Conservation (phyloP, 1,284 basidiomycete species). For the Bjerkandera adusta region DNA sequence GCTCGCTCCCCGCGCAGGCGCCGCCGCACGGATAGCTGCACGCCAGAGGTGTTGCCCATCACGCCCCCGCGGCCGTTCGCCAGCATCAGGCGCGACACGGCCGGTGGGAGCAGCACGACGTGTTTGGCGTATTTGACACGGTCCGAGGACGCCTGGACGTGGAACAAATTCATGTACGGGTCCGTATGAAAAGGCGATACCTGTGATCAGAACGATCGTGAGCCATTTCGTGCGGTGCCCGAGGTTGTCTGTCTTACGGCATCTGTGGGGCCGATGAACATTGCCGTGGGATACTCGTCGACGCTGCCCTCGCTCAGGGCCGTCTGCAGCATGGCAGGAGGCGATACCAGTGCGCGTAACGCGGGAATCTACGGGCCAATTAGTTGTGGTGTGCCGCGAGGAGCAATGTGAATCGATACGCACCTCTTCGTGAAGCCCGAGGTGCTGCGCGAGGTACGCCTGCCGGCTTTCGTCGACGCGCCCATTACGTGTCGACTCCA, state of each 20-base stretch:
- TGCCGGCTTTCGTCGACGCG: conserved; percentile 13
- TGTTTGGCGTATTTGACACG: conserved; percentile 22
- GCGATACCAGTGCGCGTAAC: conserved; percentile 11
- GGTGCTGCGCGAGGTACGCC: conserved; percentile 28
- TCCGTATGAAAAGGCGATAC: conserved; percentile 26
- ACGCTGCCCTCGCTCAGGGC: conserved; percentile 14
- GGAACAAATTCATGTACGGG: conserved; percentile 27
- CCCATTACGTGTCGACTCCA: conserved; percentile 10
- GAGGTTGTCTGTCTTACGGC: conserved; percentile 18
- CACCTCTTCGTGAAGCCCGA: conserved; percentile 24
- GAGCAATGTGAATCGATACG: neutral
- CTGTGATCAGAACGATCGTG: too few species aligned
- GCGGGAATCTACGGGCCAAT: conserved; percentile 14
- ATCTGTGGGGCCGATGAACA: conserved; percentile 24
- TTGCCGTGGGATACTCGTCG: conserved; percentile 26
- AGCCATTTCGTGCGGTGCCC: neutral
- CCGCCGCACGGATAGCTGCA: conserved; percentile 1
- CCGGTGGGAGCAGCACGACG: conserved; percentile 23
- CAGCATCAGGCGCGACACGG: conserved; percentile 14
- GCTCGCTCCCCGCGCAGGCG: neutral
- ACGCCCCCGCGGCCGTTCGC: neutral
- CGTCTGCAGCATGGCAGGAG: conserved; percentile 16
- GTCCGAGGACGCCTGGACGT: conserved; percentile 23
- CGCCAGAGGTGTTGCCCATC: conserved; percentile 1
- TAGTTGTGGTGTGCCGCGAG: neutral